A percentile compares a stretch with the other conserved stretches of the same genome.
phyloP scores from a whole-genome alignment of 345 rosid species.

The Gynandropsis gynandra region DNA sequence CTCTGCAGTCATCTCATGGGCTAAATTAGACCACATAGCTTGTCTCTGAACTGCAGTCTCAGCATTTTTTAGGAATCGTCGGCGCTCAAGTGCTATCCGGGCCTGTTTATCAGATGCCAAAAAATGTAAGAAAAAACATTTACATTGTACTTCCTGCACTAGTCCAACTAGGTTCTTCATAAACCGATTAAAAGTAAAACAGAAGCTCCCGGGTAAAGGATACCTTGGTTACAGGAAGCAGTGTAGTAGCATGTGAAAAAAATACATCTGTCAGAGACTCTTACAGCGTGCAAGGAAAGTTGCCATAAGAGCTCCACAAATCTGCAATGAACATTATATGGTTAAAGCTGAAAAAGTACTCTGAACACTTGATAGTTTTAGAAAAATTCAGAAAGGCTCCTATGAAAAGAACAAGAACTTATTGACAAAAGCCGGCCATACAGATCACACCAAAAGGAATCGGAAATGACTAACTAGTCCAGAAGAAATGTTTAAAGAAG shows the following conservation, averaged over 20 bases:
- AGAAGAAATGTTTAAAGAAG: too few relatives aligned
- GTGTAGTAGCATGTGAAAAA: slow-evolving; percentile 94
- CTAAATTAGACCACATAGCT: slow-evolving; percentile 98
- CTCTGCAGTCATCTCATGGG: slow-evolving; percentile 99
- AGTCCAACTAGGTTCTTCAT: slow-evolving; percentile 12
- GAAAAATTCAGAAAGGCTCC: neutral
- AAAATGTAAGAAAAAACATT: neutral
- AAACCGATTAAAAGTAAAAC: neutral
- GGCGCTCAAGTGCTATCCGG: slow-evolving; percentile 94
- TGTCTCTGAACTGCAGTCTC: slow-evolving; percentile 93
- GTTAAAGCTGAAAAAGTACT: too few relatives aligned
- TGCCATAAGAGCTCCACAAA: slow-evolving; percentile 98
- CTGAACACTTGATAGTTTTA: neutral
- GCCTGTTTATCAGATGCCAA: slow-evolving; percentile 45
- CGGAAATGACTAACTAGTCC: slow-evolving; percentile 6
- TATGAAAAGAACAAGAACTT: neutral
- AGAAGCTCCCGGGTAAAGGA: neutral
- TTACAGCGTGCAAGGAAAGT: slow-evolving; percentile 91
- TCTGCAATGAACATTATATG: slow-evolving; percentile 43
- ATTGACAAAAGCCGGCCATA: slow-evolving; percentile 1
- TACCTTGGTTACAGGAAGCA: slow-evolving; percentile 98
- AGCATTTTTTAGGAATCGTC: slow-evolving; percentile 87
- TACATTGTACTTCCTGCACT: neutral
- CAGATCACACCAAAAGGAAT: slow-evolving; percentile 5
- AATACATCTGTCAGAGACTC: slow-evolving; percentile 95